A percentile compares a stretch with the other conserved stretches of the same genome.
These are phyloP conservation scores for Domatiomyces catenatus DNA, from an alignment of 2,329 filamentous ascomycete species.

Conservation along the genomic window DNA sequence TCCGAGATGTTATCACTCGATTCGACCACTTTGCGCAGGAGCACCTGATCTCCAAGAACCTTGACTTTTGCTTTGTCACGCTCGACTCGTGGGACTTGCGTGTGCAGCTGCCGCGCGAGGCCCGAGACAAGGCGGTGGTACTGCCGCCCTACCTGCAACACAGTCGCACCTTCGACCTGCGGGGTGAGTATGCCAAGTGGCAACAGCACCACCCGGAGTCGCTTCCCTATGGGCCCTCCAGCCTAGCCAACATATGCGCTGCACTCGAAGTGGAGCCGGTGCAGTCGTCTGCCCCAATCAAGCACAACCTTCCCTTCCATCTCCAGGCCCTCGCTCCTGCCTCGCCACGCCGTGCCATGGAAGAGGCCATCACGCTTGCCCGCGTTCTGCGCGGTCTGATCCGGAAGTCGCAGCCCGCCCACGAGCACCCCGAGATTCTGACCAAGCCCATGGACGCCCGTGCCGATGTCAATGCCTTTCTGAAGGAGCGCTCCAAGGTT, in stretches of 20 bases:
- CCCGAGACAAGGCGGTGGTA: slow-evolving; percentile 93
- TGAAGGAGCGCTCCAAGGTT: slow-evolving; percentile 93
- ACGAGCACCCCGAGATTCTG: slow-evolving; percentile 88
- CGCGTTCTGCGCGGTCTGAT: slow-evolving; percentile 84
- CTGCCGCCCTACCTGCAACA: slow-evolving; percentile 94
- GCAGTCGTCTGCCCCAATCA: slow-evolving; percentile 93
- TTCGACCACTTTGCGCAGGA: slow-evolving; percentile 91
- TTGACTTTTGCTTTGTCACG: slow-evolving; percentile 96
- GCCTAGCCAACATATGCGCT: slow-evolving; percentile 93
- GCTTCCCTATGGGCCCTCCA: slow-evolving; percentile 86
- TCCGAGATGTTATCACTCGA: slow-evolving; percentile 88
- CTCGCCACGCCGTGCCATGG: slow-evolving; percentile 89
- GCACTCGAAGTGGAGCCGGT: slow-evolving; percentile 96
- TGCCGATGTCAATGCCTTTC: slow-evolving; percentile 88
- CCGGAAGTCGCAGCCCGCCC: slow-evolving; percentile 84
- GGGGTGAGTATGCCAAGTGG: slow-evolving; percentile 96
- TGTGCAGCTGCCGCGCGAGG: slow-evolving; percentile 92
- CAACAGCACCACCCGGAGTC: slow-evolving; percentile 97
- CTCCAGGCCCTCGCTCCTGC: slow-evolving; percentile 89
- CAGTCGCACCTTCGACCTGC: slow-evolving; percentile 89
- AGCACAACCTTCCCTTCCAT: slow-evolving; percentile 96
- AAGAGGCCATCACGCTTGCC: slow-evolving; percentile 87
- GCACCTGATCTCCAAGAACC: slow-evolving; percentile 75
- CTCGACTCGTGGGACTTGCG: slow-evolving; percentile 97
- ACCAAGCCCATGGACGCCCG: slow-evolving; percentile 92